phyloP scores from a whole-genome alignment of 441 rosid species.

The Melastoma candidum region DNA sequence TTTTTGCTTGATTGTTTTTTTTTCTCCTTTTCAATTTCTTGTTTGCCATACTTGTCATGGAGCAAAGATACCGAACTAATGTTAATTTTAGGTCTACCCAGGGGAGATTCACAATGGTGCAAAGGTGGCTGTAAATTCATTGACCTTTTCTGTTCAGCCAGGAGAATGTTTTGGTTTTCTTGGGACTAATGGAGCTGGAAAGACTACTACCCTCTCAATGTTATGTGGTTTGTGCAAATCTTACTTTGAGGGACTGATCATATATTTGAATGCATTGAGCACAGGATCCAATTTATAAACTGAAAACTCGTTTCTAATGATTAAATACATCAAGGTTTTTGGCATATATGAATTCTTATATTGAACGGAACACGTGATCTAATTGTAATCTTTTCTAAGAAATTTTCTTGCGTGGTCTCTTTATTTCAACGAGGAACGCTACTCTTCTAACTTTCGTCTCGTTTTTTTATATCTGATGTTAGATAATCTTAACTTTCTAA shows the following conservation, averaged over 20 bases:
- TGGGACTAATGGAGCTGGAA: constrained; percentile 99
- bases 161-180: constrained; percentile 99
- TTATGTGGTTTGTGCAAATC: constrained; percentile 52
- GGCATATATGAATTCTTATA: no score
- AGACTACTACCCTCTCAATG: constrained; percentile 96
- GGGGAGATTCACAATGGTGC: constrained; percentile 38
- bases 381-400: neutral
- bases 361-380: no score
- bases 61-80: no score
- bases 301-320: no score
- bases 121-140: constrained; percentile 88
- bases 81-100: constrained; percentile 59
- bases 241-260: neutral
- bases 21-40: constrained; percentile 1
- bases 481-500: no score
- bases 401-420: neutral
- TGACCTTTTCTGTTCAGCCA: constrained; percentile 89
- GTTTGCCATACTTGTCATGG: no score
- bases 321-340: no score
- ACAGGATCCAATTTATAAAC: neutral
- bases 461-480: no score
- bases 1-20: constrained; percentile 3
- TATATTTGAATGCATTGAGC: neutral
- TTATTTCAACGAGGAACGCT: neutral
- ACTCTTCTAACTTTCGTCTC: no score